Evolutionary conservation across 176 grass and related monocot species (phyloP).

Genomic region (Bromus sterilis): DNA sequence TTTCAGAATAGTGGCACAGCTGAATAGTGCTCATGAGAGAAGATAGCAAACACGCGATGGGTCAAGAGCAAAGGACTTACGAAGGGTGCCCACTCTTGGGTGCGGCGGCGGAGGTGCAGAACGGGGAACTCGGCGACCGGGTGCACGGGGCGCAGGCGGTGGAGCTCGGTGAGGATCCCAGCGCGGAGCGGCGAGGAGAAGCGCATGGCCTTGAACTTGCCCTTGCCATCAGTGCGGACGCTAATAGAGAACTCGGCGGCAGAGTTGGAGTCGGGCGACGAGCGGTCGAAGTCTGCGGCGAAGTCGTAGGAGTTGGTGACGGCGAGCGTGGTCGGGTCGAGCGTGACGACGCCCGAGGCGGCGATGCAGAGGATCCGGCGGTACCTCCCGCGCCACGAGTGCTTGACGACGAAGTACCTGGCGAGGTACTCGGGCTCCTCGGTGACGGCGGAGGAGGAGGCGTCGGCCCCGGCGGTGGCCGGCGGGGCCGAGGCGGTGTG

Average conservation of each 20-base stretch:
- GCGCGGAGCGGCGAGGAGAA: constrained; percentile 80
- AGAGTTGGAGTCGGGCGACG: constrained; percentile 40
- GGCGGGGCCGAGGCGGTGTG: constrained; percentile 37
- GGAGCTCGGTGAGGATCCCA: constrained; percentile 85
- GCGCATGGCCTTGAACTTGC: constrained; percentile 76
- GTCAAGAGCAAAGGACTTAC: constrained; percentile 28
- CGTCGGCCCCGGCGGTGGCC: constrained; percentile 19
- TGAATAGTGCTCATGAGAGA: neutral
- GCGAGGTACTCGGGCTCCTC: constrained; percentile 97
- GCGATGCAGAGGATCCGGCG: constrained; percentile 87
- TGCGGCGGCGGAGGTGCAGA: constrained; percentile 75
- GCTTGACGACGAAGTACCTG: constrained; percentile 80
- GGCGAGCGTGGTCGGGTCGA: constrained; percentile 67
- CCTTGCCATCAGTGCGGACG: constrained; percentile 61
- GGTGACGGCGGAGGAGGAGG: constrained; percentile 17
- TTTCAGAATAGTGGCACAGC: neutral
- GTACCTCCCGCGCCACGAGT: constrained; percentile 94
- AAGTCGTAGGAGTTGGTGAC: constrained; percentile 89
- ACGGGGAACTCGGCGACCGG: constrained; percentile 69
- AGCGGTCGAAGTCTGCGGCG: constrained; percentile 60
- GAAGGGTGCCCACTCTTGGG: constrained; percentile 80
- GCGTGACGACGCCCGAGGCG: constrained; percentile 61
- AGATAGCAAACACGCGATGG: neutral
- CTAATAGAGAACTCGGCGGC: constrained; percentile 70
- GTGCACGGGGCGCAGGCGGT: constrained; percentile 55